Conservation (phyloP, 2,329 filamentous ascomycete genomes). For the Talaromyces sp. region DNA sequence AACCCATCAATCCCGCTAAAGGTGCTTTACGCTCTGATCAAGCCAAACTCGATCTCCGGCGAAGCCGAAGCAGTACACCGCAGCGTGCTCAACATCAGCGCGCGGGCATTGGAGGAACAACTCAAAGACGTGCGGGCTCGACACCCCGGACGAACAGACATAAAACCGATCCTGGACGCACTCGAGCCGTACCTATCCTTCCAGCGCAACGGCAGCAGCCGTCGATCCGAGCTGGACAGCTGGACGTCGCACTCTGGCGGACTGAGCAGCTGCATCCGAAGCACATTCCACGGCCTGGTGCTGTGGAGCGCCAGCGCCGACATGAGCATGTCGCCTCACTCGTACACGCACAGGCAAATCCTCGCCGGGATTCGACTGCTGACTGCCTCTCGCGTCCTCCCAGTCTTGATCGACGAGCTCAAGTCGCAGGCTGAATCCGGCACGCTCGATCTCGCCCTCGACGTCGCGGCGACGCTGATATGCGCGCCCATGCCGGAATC, state of each 20-base stretch:
- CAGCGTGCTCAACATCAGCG: conserved; percentile 54
- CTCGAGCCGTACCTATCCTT: conserved; percentile 49
- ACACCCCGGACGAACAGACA: conserved; percentile 47
- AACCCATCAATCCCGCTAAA: conserved; percentile 51
- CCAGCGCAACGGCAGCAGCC: conserved; percentile 43
- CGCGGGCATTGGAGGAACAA: conserved; percentile 46
- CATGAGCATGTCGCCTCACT: conserved; percentile 49
- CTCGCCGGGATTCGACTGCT: conserved; percentile 38
- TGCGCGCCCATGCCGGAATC: conserved; percentile 37
- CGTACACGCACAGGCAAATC: conserved; percentile 53
- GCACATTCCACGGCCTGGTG: conserved; percentile 48
- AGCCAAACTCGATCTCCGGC: conserved; percentile 52
- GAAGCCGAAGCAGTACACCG: conserved; percentile 58
- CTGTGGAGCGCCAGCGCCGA: conserved; percentile 49
- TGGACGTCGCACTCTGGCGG: conserved; percentile 47
- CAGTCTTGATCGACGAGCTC: conserved; percentile 36
- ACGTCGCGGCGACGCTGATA: conserved; percentile 39
- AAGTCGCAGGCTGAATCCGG: conserved; percentile 37
- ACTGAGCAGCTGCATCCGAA: conserved; percentile 44
- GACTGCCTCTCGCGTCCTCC: conserved; percentile 34
- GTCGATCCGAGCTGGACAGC: conserved; percentile 46
- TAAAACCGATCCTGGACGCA: conserved; percentile 48
- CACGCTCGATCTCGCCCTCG: conserved; percentile 38
- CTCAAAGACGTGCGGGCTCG: conserved; percentile 48
- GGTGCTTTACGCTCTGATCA: conserved; percentile 53